A percentile compares a stretch with the other conserved stretches of the same genome.
Conservation (phyloP, 2,329 filamentous ascomycete genomes). For the Fusarium nanum region DNA sequence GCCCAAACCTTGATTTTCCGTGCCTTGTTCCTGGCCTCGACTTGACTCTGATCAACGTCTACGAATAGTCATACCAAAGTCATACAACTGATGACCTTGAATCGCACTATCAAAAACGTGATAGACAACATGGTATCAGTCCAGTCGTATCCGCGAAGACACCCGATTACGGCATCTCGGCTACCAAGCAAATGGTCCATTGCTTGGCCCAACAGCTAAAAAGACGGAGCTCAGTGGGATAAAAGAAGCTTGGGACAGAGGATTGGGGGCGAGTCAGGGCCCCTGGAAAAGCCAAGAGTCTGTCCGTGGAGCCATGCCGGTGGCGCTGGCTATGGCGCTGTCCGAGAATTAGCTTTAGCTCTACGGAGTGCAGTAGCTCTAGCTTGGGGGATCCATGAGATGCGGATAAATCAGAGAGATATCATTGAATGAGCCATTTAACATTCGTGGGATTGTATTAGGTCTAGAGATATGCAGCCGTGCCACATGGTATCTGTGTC, state of each 20-base stretch:
- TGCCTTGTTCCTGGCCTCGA: conserved; percentile 31
- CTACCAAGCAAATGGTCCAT: conserved; percentile 26
- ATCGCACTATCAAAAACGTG: conserved; percentile 6
- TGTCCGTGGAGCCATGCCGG: conserved; percentile 19
- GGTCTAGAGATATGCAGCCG: conserved; percentile 24
- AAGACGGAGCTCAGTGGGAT: background rate
- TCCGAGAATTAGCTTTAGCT: conserved; percentile 7
- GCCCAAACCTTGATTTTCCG: conserved; percentile 14
- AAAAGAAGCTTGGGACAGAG: conserved; percentile 6
- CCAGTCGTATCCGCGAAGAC: background rate
- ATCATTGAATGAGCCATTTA: background rate
- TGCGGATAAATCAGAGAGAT: conserved; percentile 14
- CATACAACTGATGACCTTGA: background rate
- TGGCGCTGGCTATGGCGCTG: conserved; percentile 14
- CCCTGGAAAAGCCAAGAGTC: conserved; percentile 18
- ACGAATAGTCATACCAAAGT: background rate
- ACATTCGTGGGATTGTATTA: conserved; percentile 28
- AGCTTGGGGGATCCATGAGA: background rate
- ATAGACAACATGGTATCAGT: background rate
- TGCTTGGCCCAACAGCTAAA: conserved; percentile 10
- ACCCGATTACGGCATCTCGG: conserved; percentile 36
- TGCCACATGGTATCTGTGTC: conserved; percentile 27
- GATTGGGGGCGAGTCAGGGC: conserved; percentile 25
- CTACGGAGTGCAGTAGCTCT: background rate
- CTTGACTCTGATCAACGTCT: background rate